Percentiles rank a stretch among this genome's conserved stretches.
These are phyloP conservation scores for Halteria grandinella DNA, from an alignment of 73 alveolate species.

Conservation along the genomic window DNA sequence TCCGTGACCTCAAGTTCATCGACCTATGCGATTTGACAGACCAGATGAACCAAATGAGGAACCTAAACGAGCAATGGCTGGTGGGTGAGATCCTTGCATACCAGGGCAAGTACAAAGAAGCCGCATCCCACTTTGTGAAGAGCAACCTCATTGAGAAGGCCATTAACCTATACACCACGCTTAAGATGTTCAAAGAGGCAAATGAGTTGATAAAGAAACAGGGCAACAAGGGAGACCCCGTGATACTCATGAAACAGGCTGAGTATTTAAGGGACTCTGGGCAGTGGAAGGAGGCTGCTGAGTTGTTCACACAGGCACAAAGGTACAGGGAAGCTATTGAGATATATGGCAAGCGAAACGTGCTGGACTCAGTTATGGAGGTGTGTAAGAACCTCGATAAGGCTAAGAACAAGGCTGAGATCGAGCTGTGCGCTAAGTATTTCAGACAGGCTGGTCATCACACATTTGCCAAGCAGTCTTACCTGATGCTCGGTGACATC, in stretches of 20 bases:
- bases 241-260: constrained; percentile 82
- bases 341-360: constrained; percentile 88
- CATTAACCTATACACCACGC: constrained; percentile 85
- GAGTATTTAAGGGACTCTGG: constrained; percentile 83
- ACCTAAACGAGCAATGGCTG: constrained; percentile 79
- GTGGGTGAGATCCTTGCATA: constrained; percentile 90
- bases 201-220: constrained; percentile 73
- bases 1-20: constrained; percentile 92
- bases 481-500: constrained; percentile 88
- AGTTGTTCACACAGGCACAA: constrained; percentile 77
- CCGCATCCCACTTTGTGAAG: constrained; percentile 80
- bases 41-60: constrained; percentile 77
- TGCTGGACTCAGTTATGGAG: constrained; percentile 88
- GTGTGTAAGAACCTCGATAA: constrained; percentile 87
- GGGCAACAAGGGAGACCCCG: constrained; percentile 56
- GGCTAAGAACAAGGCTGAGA: constrained; percentile 76
- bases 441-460: constrained; percentile 89
- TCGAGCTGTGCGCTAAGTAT: constrained; percentile 91
- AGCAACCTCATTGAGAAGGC: constrained; percentile 87
- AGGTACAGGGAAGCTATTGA: constrained; percentile 91
- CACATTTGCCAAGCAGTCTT: constrained; percentile 94
- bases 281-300: constrained; percentile 91
- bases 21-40: constrained; percentile 85
- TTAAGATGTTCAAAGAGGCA: constrained; percentile 93
- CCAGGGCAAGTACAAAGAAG: constrained; percentile 93